Base-by-base conservation (phyloP, 1,284 basidiomycete genomes). In the Microbotryum intermedium region DNA sequence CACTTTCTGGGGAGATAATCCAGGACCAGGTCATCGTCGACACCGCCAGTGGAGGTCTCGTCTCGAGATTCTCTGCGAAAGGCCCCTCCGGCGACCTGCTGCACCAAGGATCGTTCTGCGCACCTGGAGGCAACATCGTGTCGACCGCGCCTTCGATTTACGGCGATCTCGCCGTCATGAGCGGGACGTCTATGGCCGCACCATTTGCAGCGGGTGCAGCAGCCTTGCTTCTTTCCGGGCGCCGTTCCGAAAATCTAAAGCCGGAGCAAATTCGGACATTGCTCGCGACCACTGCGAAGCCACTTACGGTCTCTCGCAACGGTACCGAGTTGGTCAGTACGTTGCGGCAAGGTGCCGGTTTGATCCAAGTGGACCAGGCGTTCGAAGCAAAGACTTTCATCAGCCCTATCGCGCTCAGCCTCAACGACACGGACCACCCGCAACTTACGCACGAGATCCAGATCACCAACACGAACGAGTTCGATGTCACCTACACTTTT, bases 381-480 rank as follows among this genome's bases (percentile, higher is more conserved):
- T 74, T 87, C 51, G 77, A 80, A 63, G 76, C 80, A 4, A 79
- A 77, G 11, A 82, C 83, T 5, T 68, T 79, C 26, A 75, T 87
- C 39, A 79, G 78, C 5, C 84, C 83, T 4, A 77, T 80, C 6
- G 80, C 84, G 71, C 74, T 87, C 26, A 73, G 83, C 59, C 75
- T 87, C 55, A 89, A 87, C 72, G 86, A 87, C 72, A 87, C 86
- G 1, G 79, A 80, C 1, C 75, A 85, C 71, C 81, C 82, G 70
- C 72, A 76, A 55, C 69, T 74, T 54, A 55, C 69, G 75, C 83
- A 74, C 56, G 67, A 61, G 46, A 49, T 76, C 52, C 72, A 69
- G 72, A 77, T 77, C 55, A 54, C 56, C 9, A 67, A 67, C 62
- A 53, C 28, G 28, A 60, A 61, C 42, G 8, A 45, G 1, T 47